phyloP scores from a whole-genome alignment of 2,329 filamentous ascomycete genomes.

The Ascocoryne sarcoides region DNA sequence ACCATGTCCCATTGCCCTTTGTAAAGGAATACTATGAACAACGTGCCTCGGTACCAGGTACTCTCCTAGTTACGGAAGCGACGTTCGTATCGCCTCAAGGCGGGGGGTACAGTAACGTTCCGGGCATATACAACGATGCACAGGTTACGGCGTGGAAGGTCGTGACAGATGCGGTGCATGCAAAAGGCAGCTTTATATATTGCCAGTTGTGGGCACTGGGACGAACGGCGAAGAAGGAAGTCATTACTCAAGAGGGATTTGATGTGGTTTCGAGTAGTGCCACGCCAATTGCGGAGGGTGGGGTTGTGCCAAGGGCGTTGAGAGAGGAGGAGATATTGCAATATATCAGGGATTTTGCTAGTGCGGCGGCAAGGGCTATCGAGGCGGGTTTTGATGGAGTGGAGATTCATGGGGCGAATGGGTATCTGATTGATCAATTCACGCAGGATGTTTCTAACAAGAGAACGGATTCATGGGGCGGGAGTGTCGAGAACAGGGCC shows the following conservation, averaged over 20 bases:
- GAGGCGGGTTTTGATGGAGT: constrained; percentile 42
- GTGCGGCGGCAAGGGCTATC: constrained; percentile 33
- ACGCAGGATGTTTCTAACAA: constrained; percentile 45
- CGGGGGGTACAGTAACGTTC: constrained; percentile 35
- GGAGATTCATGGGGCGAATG: constrained; percentile 37
- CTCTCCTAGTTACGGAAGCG: constrained; percentile 41
- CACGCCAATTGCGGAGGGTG: background rate
- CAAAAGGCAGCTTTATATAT: constrained; percentile 51
- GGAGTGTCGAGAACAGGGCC: constrained; percentile 40
- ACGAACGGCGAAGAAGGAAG: constrained; percentile 29
- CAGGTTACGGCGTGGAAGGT: constrained; percentile 49
- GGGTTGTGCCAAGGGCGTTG: constrained; percentile 28
- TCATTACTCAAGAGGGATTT: background rate
- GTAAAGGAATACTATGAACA: constrained; percentile 42
- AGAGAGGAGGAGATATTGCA: constrained; percentile 30
- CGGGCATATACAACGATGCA: constrained; percentile 44
- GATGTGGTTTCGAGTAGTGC: background rate
- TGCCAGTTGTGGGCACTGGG: constrained; percentile 54
- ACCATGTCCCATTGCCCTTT: constrained; percentile 37
- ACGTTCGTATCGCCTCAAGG: constrained; percentile 34
- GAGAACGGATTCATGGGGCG: constrained; percentile 43
- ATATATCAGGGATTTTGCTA: constrained; percentile 6
- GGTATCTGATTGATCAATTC: constrained; percentile 49
- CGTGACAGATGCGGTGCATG: constrained; percentile 53
- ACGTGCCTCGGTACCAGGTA: constrained; percentile 41